A percentile compares a stretch with the other conserved stretches of the same genome.
Evolutionary conservation across 805 yeast species (phyloP).

Genomic region (Tetrapisispora arboricola): DNA sequence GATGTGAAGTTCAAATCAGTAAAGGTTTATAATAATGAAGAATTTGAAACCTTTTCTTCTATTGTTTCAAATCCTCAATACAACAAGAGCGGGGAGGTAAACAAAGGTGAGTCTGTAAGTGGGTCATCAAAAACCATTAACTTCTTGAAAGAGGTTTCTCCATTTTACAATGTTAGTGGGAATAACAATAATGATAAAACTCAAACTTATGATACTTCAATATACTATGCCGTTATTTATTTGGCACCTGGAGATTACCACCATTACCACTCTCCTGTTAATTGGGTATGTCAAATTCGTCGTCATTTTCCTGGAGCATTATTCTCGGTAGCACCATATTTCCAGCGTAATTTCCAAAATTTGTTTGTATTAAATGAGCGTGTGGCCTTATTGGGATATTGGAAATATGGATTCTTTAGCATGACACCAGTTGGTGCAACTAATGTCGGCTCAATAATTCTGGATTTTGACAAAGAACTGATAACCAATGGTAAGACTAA

Average conservation of each 20-base stretch:
- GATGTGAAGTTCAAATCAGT: not conserved
- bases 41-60: not conserved
- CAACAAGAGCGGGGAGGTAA: too few relatives aligned
- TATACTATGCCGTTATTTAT: conserved; percentile 85
- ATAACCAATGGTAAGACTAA: conserved; percentile 61
- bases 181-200: conserved; percentile 19
- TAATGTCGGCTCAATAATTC: conserved; percentile 88
- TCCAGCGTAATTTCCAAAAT: conserved; percentile 78
- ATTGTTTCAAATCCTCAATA: conserved; percentile 60
- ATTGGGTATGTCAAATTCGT: conserved; percentile 90
- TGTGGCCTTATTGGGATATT: conserved; percentile 87
- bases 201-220: conserved; percentile 47
- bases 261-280: conserved; percentile 89
- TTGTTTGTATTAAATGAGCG: conserved; percentile 88
- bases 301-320: conserved; percentile 95
- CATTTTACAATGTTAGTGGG: conserved; percentile 11
- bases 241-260: conserved; percentile 98
- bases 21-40: too few relatives aligned
- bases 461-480: conserved; percentile 85
- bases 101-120: too few relatives aligned
- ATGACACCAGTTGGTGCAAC: conserved; percentile 99
- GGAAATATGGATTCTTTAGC: conserved; percentile 95
- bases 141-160: conserved; percentile 29
- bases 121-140: conserved; percentile 29
- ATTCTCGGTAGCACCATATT: conserved; percentile 92